Evolutionary conservation across 2,329 filamentous ascomycete species (phyloP).

Genomic region (Didymella pomorum): DNA sequence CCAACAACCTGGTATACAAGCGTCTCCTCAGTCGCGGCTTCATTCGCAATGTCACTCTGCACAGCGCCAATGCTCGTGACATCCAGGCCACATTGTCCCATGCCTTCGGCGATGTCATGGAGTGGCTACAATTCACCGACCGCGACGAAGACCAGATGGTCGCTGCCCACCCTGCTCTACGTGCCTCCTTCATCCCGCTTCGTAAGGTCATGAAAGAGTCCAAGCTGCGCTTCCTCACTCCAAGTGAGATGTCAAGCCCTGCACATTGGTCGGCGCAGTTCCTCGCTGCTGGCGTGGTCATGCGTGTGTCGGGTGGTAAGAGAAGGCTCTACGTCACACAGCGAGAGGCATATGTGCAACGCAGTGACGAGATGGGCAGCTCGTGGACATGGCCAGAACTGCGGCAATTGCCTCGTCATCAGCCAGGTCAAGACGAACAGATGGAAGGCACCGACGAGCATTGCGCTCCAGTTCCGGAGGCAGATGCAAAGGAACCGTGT

Average conservation of each 20-base stretch:
- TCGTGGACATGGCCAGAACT: slow-evolving; percentile 76
- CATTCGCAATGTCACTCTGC: slow-evolving; percentile 69
- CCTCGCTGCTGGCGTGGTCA: slow-evolving; percentile 73
- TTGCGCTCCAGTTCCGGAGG: slow-evolving; percentile 61
- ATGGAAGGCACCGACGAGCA: slow-evolving; percentile 47
- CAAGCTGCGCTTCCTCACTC: slow-evolving; percentile 73
- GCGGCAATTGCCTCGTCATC: slow-evolving; percentile 67
- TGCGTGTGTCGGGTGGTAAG: slow-evolving; percentile 69
- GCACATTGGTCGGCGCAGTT: slow-evolving; percentile 76
- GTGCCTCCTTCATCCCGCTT: slow-evolving; percentile 75
- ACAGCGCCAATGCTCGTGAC: slow-evolving; percentile 70
- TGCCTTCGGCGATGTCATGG: slow-evolving; percentile 66
- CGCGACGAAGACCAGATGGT: slow-evolving; percentile 39
- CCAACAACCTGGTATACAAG: slow-evolving; percentile 69
- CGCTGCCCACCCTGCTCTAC: slow-evolving; percentile 62
- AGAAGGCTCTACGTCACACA: slow-evolving; percentile 79
- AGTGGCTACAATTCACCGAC: slow-evolving; percentile 40
- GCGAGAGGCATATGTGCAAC: slow-evolving; percentile 76
- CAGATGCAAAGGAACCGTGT: slow-evolving; percentile 69
- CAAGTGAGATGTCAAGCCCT: slow-evolving; percentile 76
- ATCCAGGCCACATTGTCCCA: slow-evolving; percentile 69
- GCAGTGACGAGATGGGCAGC: slow-evolving; percentile 57
- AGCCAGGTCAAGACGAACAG: slow-evolving; percentile 53
- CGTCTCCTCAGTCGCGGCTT: slow-evolving; percentile 79
- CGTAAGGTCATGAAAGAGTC: slow-evolving; percentile 79